Conservation (phyloP, 345 rosid genomes). For the Viola odorata region DNA sequence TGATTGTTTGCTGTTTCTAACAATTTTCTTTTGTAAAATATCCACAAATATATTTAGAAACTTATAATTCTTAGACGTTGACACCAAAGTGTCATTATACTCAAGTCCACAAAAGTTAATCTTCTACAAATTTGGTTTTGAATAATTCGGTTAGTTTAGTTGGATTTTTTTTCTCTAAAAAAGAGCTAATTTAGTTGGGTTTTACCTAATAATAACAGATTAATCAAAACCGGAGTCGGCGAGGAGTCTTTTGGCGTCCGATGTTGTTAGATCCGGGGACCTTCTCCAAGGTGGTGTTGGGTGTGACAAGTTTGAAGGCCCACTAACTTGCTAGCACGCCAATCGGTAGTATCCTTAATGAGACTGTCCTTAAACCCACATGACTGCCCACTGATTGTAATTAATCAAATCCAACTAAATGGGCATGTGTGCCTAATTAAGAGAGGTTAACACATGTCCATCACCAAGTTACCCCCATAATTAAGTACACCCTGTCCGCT, state of each 20-base stretch:
- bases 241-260: conserved; percentile 2
- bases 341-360: background rate
- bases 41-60: too few species aligned
- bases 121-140: too few species aligned
- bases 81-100: too few species aligned
- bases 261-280: background rate
- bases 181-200: too few species aligned
- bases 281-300: background rate
- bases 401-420: background rate
- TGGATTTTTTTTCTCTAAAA: too few species aligned
- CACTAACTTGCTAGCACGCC: background rate
- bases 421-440: background rate
- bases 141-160: too few species aligned
- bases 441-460: background rate
- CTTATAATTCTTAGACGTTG: too few species aligned
- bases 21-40: too few species aligned
- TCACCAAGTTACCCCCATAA: background rate
- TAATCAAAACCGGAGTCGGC: background rate
- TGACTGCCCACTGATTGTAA: too few species aligned
- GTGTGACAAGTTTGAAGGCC: conserved; percentile 1
- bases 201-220: too few species aligned
- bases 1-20: too few species aligned
- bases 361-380: conserved; percentile 5
- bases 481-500: background rate
- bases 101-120: too few species aligned